phyloP scores from a whole-genome alignment of 2,329 filamentous ascomycete genomes.

The Colletotrichum filicis region DNA sequence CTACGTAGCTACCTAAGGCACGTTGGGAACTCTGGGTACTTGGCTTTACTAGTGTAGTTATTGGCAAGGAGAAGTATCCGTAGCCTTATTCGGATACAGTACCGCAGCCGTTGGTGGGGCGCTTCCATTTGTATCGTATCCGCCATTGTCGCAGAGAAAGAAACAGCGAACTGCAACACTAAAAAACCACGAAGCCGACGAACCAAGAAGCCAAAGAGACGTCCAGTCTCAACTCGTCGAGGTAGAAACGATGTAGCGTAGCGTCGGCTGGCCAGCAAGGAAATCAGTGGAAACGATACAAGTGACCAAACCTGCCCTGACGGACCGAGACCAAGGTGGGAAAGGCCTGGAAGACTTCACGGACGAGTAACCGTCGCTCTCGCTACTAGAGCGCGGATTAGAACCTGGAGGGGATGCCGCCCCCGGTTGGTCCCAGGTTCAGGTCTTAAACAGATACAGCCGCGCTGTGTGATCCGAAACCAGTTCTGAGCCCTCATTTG shows the following conservation, averaged over 20 bases:
- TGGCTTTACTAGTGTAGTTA: neutral
- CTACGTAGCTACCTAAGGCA: neutral
- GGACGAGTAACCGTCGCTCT: neutral
- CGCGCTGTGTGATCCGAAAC: slow-evolving; percentile 28
- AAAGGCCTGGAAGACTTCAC: neutral
- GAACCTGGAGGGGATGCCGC: neutral
- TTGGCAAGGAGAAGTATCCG: neutral
- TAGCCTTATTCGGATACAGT: neutral
- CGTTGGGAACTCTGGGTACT: neutral
- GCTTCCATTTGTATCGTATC: slow-evolving; percentile 7
- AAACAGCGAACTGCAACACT: neutral
- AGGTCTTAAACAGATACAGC: slow-evolving; percentile 16
- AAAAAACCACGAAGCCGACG: neutral
- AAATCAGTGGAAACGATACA: neutral
- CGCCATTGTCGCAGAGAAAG: slow-evolving; percentile 13
- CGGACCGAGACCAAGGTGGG: neutral
- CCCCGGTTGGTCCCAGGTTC: neutral
- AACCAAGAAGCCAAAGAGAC: neutral
- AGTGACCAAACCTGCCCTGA: neutral
- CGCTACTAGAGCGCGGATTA: neutral
- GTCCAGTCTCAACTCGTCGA: neutral
- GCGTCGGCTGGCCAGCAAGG: neutral
- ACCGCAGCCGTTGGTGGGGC: neutral
- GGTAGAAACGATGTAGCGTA: neutral
- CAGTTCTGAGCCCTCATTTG: slow-evolving; percentile 26